Percentiles rank a stretch among this genome's conserved stretches.
Conservation (phyloP, 2,329 filamentous ascomycete genomes). For the Gliomastix tumulicola region DNA sequence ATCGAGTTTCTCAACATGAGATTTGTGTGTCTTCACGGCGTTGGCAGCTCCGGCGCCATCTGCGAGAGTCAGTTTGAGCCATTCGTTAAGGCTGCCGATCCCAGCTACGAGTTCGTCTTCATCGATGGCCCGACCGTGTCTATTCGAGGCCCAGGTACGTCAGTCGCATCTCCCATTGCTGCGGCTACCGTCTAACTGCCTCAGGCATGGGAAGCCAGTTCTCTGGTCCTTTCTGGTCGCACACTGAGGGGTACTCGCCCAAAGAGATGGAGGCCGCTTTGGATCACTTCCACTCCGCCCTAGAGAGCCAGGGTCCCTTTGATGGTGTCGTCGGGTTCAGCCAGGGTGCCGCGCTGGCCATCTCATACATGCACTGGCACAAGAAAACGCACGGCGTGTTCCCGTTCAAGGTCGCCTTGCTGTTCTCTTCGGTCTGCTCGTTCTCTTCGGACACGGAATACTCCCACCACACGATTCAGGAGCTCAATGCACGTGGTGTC, state of each 20-base stretch:
- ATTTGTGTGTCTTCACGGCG: slow-evolving; percentile 9
- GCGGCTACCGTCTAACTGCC: too few species aligned
- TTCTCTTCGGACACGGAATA: neutral
- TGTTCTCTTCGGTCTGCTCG: neutral
- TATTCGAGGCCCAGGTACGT: slow-evolving; percentile 2
- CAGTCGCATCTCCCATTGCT: too few species aligned
- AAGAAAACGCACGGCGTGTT: neutral
- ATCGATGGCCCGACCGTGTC: slow-evolving; percentile 4
- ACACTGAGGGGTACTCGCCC: neutral
- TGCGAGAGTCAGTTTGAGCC: slow-evolving; percentile 3
- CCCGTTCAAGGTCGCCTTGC: neutral
- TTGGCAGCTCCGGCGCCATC: slow-evolving; percentile 5
- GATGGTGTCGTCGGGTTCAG: slow-evolving; percentile 79
- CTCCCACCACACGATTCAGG: neutral
- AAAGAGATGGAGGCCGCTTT: neutral
- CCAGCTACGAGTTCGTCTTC: slow-evolving; percentile 8
- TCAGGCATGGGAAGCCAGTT: too few species aligned
- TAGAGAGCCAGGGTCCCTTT: neutral
- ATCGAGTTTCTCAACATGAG: too few species aligned
- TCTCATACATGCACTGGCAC: neutral
- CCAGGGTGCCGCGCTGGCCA: slow-evolving; percentile 67
- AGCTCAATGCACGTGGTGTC: too few species aligned
- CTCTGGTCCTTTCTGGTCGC: neutral
- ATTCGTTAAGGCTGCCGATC: slow-evolving; percentile 4
- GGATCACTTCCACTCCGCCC: neutral